phyloP scores from a whole-genome alignment of 2,329 filamentous ascomycete genomes.

The Sodiomyces alkalinus region DNA sequence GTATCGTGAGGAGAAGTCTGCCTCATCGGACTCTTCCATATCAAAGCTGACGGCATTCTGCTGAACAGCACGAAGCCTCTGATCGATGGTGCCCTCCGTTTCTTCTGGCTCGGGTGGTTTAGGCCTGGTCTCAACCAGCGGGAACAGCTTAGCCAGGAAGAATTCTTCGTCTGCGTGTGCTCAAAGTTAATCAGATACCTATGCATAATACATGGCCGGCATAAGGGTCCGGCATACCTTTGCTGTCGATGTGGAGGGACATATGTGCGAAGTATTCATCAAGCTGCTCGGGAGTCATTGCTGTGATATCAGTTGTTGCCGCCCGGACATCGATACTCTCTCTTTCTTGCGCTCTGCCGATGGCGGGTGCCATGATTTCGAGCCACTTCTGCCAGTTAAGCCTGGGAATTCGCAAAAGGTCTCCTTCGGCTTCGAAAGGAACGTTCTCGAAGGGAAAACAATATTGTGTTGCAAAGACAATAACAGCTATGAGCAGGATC shows the following conservation, averaged over 20 bases:
- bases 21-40: background rate
- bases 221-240: no score
- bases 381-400: slow-evolving; percentile 66
- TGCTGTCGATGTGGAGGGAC: slow-evolving; percentile 16
- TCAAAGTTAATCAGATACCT: background rate
- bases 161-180: background rate
- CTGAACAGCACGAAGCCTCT: slow-evolving; percentile 3
- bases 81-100: slow-evolving; percentile 13
- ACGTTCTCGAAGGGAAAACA: slow-evolving; percentile 57
- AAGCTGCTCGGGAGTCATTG: slow-evolving; percentile 43
- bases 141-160: slow-evolving; percentile 18
- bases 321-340: slow-evolving; percentile 26
- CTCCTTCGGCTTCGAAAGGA: slow-evolving; percentile 27
- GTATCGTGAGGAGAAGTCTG: slow-evolving; percentile 9
- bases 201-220: no score
- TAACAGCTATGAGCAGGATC: slow-evolving; percentile 50
- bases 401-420: slow-evolving; percentile 25
- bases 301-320: slow-evolving; percentile 43
- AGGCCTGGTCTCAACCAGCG: slow-evolving; percentile 11
- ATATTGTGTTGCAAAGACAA: slow-evolving; percentile 67
- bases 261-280: slow-evolving; percentile 46
- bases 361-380: slow-evolving; percentile 21
- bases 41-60: background rate
- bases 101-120: slow-evolving; percentile 8
- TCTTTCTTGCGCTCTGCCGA: slow-evolving; percentile 10